A percentile compares a stretch with the other conserved stretches of the same genome.
Evolutionary conservation across 2,329 filamentous ascomycete species (phyloP).

Genomic region (Juglanconis oblonga): DNA sequence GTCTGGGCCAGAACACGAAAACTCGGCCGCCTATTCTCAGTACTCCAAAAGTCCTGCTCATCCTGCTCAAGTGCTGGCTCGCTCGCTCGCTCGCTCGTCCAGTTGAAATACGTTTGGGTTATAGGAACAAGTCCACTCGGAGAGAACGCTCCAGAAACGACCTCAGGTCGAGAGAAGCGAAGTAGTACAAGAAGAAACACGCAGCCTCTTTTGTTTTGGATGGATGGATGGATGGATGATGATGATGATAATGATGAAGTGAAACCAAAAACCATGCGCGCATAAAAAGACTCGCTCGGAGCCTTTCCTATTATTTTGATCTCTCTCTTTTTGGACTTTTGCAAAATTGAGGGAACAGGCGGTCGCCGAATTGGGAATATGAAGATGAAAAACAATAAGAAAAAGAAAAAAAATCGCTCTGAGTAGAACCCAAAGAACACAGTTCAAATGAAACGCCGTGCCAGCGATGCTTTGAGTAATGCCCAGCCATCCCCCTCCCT

Average conservation of each 20-base stretch:
- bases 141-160: no score
- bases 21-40: no score
- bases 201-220: no score
- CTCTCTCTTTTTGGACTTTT: neutral
- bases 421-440: neutral
- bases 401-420: neutral
- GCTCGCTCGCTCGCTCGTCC: no score
- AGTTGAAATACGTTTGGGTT: no score
- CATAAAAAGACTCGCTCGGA: constrained; percentile 10
- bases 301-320: neutral
- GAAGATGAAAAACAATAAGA: constrained; percentile 22
- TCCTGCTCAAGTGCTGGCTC: no score
- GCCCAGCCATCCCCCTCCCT: neutral
- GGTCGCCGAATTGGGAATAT: neutral
- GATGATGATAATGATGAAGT: neutral
- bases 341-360: neutral
- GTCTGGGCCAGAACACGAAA: no score
- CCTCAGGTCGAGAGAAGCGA: no score
- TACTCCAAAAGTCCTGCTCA: no score
- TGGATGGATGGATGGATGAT: no score
- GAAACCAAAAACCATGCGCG: constrained; percentile 21
- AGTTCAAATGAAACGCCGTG: constrained; percentile 13
- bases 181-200: no score
- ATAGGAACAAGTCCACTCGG: no score
- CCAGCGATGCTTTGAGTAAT: constrained; percentile 18